These are phyloP conservation scores for Aspergillus arachidicola DNA, from an alignment of 2,329 filamentous ascomycete genomes.

Conservation along the genomic window DNA sequence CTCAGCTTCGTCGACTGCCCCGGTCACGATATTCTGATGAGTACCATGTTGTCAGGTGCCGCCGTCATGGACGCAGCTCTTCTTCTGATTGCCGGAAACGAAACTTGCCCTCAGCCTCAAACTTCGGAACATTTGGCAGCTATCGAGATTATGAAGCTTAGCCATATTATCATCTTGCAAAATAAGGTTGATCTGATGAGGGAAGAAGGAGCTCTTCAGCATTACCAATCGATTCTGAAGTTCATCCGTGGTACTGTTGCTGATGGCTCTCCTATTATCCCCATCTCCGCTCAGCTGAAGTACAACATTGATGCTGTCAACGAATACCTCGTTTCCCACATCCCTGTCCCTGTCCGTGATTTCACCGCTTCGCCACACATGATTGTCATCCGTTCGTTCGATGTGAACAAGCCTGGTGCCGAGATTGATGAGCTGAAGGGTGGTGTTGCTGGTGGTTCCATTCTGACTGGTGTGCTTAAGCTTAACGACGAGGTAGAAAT, in stretches of 20 bases:
- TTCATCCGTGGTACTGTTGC: conserved; percentile 98
- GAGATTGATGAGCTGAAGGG: conserved; percentile 98
- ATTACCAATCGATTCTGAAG: conserved; percentile 96
- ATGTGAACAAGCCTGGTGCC: conserved; percentile 99
- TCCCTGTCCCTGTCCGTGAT: conserved; percentile 87
- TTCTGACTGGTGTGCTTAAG: conserved; percentile 95
- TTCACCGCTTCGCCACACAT: conserved; percentile 93
- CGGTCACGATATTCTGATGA: conserved; percentile 99
- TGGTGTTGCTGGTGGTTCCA: conserved; percentile 95
- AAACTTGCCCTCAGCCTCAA: conserved; percentile 96
- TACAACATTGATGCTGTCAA: conserved; percentile 99
- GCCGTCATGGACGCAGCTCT: conserved; percentile 99
- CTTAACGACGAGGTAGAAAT: conserved; percentile 98
- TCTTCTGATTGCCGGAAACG: conserved; percentile 95
- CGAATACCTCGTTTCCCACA: conserved; percentile 92
- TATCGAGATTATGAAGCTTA: conserved; percentile 99
- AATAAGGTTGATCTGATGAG: conserved; percentile 99
- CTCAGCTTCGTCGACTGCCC: conserved; percentile 93
- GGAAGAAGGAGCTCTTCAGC: conserved; percentile 88
- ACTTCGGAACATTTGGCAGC: conserved; percentile 98
- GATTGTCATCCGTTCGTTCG: conserved; percentile 99
- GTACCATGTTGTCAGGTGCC: conserved; percentile 98
- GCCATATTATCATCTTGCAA: conserved; percentile 98
- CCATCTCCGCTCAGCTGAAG: conserved; percentile 96
- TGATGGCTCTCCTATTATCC: conserved; percentile 91